A percentile compares a stretch with the other conserved stretches of the same genome.
Conservation (phyloP, 495 filamentous ascomycete species). For the Podospora appendiculata region DNA sequence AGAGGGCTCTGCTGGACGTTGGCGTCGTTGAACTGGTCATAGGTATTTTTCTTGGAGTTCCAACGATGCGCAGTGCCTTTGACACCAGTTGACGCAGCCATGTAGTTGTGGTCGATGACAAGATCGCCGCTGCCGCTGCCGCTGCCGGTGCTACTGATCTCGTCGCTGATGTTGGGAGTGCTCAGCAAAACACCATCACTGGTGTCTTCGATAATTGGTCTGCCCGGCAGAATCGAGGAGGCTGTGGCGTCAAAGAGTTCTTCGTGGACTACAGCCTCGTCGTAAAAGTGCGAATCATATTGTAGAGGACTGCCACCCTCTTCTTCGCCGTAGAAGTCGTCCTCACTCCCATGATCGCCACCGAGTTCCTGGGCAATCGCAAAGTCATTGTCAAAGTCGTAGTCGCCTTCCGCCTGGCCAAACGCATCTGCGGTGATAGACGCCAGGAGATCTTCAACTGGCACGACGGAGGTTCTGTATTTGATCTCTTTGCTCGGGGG, state of each 20-base stretch:
- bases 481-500: constrained; percentile 73
- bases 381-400: constrained; percentile 52
- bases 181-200: constrained; percentile 51
- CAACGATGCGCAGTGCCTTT: constrained; percentile 68
- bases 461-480: constrained; percentile 81
- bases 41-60: constrained; percentile 67
- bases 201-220: constrained; percentile 38
- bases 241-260: constrained; percentile 34
- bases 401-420: constrained; percentile 45
- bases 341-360: constrained; percentile 21
- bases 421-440: constrained; percentile 85
- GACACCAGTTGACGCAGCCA: constrained; percentile 52
- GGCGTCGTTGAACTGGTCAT: constrained; percentile 54
- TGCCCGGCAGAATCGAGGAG: constrained; percentile 22
- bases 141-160: constrained; percentile 49
- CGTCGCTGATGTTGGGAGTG: constrained; percentile 52
- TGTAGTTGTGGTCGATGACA: constrained; percentile 74
- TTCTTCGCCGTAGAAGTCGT: constrained; percentile 27
- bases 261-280: constrained; percentile 23
- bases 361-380: constrained; percentile 30
- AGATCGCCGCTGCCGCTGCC: constrained; percentile 41
- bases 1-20: constrained; percentile 64
- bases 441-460: constrained; percentile 78
- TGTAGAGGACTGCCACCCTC: constrained; percentile 24
- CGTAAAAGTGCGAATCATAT: constrained; percentile 33